A percentile compares a stretch with the other conserved stretches of the same genome.
phyloP scores from a whole-genome alignment of 2,329 filamentous ascomycete genomes.

The Colletotrichum theobromicola region DNA sequence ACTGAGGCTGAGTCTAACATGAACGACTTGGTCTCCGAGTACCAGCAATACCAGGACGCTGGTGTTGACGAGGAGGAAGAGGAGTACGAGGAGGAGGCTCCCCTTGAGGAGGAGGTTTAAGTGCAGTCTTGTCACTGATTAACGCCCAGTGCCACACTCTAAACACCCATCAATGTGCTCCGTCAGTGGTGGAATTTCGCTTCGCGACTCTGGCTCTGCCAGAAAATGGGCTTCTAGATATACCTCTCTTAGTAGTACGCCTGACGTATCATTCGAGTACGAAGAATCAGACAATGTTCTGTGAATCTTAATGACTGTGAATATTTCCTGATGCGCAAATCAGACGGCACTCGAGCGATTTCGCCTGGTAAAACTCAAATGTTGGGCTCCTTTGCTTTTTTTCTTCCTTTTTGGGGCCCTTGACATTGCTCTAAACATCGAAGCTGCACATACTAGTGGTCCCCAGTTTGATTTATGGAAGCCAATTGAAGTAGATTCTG shows the following conservation, averaged over 20 bases:
- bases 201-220: slow-evolving; percentile 28
- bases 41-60: slow-evolving; percentile 99
- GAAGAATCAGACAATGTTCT: slow-evolving; percentile 29
- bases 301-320: background rate
- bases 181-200: slow-evolving; percentile 23
- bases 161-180: background rate
- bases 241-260: slow-evolving; percentile 40
- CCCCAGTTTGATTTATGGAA: too few species aligned
- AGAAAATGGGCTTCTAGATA: slow-evolving; percentile 43
- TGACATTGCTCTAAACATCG: background rate
- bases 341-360: background rate
- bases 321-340: background rate
- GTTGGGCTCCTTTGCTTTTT: background rate
- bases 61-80: slow-evolving; percentile 97
- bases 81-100: slow-evolving; percentile 88
- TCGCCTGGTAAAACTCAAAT: background rate
- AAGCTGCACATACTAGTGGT: too few species aligned
- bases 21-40: slow-evolving; percentile 99
- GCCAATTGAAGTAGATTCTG: slow-evolving; percentile 1
- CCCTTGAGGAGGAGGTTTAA: slow-evolving; percentile 73
- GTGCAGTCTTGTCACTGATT: background rate
- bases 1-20: slow-evolving; percentile 99
- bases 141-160: background rate
- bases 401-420: too few species aligned
- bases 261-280: slow-evolving; percentile 35